These are phyloP conservation scores for Theobroma cacao DNA, from an alignment of 345 rosid genomes.

Conservation along the genomic window DNA sequence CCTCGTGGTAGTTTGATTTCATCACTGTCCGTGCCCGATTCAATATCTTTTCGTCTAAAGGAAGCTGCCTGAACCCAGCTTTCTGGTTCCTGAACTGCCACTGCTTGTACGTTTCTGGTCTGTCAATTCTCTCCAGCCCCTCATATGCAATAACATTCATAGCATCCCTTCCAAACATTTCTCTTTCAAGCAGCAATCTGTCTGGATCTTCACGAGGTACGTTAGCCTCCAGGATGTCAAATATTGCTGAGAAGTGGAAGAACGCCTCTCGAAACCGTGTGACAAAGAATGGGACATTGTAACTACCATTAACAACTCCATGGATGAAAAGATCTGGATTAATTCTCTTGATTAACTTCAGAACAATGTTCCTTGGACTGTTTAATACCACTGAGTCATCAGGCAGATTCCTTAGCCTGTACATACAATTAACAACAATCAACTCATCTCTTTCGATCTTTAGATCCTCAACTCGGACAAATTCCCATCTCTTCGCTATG, in stretches of 20 bases:
- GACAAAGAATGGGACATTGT: conserved; percentile 56
- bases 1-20: conserved; percentile 43
- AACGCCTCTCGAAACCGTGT: conserved; percentile 58
- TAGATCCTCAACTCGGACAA: conserved; percentile 48
- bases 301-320: conserved; percentile 50
- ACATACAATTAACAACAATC: conserved; percentile 42
- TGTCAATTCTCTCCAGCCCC: conserved; percentile 48
- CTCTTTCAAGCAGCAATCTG: conserved; percentile 50
- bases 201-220: conserved; percentile 40
- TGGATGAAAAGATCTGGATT: conserved; percentile 56
- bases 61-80: conserved; percentile 45
- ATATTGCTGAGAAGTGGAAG: conserved; percentile 53
- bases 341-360: conserved; percentile 47
- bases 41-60: conserved; percentile 46
- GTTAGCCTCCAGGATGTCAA: conserved; percentile 50
- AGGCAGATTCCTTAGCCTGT: conserved; percentile 47
- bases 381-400: conserved; percentile 47
- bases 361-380: conserved; percentile 55
- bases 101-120: conserved; percentile 38
- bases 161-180: conserved; percentile 41
- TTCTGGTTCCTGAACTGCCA: conserved; percentile 39
- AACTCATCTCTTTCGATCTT: conserved; percentile 46
- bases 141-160: conserved; percentile 59
- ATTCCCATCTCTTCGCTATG: conserved; percentile 69
- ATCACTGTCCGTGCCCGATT: conserved; percentile 40